These are phyloP conservation scores for Phylloporus arenicola DNA, from an alignment of 768 basidiomycete genomes.

Conservation along the genomic window DNA sequence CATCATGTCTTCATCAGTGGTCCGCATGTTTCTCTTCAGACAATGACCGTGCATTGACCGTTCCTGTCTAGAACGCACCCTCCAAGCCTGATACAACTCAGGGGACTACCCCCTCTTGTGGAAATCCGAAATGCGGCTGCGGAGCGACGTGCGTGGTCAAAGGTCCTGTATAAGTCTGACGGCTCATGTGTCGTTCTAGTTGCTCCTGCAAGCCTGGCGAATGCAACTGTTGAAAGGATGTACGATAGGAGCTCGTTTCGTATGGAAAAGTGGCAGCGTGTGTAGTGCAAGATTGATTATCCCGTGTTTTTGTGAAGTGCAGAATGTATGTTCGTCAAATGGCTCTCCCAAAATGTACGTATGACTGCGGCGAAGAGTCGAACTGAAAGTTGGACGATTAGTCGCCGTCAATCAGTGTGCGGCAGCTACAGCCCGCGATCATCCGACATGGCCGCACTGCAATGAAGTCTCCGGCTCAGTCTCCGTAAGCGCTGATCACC, in stretches of 20 bases:
- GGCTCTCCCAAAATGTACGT: neutral
- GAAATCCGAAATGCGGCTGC: slow-evolving; percentile 16
- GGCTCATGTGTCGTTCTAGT: neutral
- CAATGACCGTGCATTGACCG: neutral
- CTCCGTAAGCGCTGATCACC: neutral
- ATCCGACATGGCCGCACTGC: neutral
- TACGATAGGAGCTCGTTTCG: neutral
- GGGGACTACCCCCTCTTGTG: slow-evolving; percentile 9
- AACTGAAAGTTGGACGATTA: neutral
- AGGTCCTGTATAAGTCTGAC: neutral
- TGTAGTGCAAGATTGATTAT: neutral
- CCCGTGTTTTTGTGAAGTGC: neutral
- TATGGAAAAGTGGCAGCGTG: neutral
- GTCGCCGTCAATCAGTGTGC: too few species aligned
- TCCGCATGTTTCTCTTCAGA: neutral
- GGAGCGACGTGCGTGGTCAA: slow-evolving; percentile 10
- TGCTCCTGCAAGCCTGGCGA: slow-evolving; percentile 13
- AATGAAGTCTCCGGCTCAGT: neutral
- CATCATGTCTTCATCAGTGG: slow-evolving; percentile 10
- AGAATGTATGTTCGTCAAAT: neutral
- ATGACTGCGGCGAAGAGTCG: neutral
- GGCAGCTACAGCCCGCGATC: neutral
- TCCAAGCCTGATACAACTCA: slow-evolving; percentile 2
- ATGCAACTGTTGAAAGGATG: slow-evolving; percentile 10
- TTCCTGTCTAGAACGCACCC: slow-evolving; percentile 1